Conservation (phyloP, 805 yeast genomes). For the Helenozyma baotianmanensis region DNA sequence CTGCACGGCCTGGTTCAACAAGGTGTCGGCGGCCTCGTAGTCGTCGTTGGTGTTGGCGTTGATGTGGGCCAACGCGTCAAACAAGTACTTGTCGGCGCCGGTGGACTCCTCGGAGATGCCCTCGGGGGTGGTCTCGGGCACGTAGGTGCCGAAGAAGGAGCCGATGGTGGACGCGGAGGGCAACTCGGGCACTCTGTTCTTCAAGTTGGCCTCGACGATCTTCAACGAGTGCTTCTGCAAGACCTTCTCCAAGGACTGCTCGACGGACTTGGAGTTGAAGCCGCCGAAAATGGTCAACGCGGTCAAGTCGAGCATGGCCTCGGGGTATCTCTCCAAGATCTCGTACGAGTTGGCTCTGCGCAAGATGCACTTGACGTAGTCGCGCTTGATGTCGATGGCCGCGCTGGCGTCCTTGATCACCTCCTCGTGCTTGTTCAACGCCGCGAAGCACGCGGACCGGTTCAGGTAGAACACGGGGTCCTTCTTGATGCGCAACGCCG, state of each 20-base stretch:
- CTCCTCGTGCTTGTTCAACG: conserved; percentile 72
- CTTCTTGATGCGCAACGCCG: conserved; percentile 67
- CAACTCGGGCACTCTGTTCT: conserved; percentile 48
- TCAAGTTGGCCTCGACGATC: conserved; percentile 58
- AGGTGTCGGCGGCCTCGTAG: conserved; percentile 57
- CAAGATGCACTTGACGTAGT: conserved; percentile 83
- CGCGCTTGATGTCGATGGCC: conserved; percentile 83
- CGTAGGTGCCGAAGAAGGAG: conserved; percentile 86
- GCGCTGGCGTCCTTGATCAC: conserved; percentile 84
- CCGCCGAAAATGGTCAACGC: conserved; percentile 84
- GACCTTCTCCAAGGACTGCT: conserved; percentile 80
- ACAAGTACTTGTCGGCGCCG: conserved; percentile 60
- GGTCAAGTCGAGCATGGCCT: conserved; percentile 88
- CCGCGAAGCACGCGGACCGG: conserved; percentile 93
- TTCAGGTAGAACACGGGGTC: conserved; percentile 93
- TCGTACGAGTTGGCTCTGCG: conserved; percentile 95
- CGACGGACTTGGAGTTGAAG: conserved; percentile 71
- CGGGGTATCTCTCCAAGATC: conserved; percentile 67
- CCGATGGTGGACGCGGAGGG: conserved; percentile 82
- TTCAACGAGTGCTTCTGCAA: conserved; percentile 75
- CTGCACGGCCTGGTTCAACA: conserved; percentile 55
- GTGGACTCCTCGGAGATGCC: conserved; percentile 47
- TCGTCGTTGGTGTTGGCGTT: conserved; percentile 49
- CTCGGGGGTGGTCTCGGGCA: conserved; percentile 48
- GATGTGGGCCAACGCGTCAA: conserved; percentile 58